These are phyloP conservation scores for Paecilomyces niveus DNA, from an alignment of 2,329 filamentous ascomycete genomes.

Conservation along the genomic window DNA sequence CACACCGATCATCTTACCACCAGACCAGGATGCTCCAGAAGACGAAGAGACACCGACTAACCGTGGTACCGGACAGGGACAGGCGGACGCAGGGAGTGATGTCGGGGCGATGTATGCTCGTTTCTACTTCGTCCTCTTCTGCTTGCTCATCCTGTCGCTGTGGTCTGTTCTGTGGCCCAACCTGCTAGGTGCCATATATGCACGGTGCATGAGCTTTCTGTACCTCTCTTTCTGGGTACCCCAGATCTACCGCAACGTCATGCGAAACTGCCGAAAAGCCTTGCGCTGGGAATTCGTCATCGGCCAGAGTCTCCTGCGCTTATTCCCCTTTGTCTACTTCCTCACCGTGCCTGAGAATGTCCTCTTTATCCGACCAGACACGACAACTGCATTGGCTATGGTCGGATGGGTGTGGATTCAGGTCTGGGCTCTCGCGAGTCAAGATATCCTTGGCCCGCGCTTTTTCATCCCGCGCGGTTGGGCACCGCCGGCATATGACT, in stretches of 20 bases:
- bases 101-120: slow-evolving; percentile 55
- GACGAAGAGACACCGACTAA: slow-evolving; percentile 27
- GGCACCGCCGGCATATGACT: slow-evolving; percentile 70
- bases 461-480: slow-evolving; percentile 69
- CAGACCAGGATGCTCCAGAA: slow-evolving; percentile 49
- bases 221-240: slow-evolving; percentile 91
- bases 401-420: slow-evolving; percentile 83
- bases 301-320: slow-evolving; percentile 71
- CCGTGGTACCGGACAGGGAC: slow-evolving; percentile 24
- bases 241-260: slow-evolving; percentile 83
- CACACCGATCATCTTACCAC: slow-evolving; percentile 52
- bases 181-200: slow-evolving; percentile 47
- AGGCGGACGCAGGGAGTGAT: slow-evolving; percentile 35
- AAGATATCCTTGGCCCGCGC: slow-evolving; percentile 81
- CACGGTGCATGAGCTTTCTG: slow-evolving; percentile 57
- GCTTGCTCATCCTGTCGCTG: slow-evolving; percentile 51
- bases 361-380: slow-evolving; percentile 66
- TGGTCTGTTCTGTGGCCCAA: slow-evolving; percentile 53
- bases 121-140: slow-evolving; percentile 55
- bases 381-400: slow-evolving; percentile 56
- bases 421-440: slow-evolving; percentile 66
- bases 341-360: slow-evolving; percentile 73
- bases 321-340: slow-evolving; percentile 79
- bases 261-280: slow-evolving; percentile 85
- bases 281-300: slow-evolving; percentile 87